Evolutionary conservation across 169 alveolate species (phyloP), one percentile per base, ranked within the genome.

Genomic region (Besnoitia besnoiti): DNA sequence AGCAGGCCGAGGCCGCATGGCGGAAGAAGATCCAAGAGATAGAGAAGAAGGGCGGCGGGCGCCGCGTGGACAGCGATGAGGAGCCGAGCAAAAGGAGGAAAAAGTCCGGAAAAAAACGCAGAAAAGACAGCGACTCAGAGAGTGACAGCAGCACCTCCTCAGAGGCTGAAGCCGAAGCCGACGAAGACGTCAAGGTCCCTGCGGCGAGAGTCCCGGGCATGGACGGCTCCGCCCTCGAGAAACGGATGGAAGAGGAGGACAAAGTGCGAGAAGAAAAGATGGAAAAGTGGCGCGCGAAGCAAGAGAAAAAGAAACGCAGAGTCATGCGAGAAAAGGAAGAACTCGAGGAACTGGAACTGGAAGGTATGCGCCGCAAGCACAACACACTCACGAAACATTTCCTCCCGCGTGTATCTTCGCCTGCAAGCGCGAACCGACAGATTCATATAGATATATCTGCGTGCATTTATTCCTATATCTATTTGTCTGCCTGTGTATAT

Each of bases 201-300:
- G 80, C 80, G 0, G 44, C 80, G 39, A 21, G 85, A 30, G 85
- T 44, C 46, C 85, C 85, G 19, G 85, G 85, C 30, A 42, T 77
- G 33, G 85, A 77, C 33, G 85, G 85, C 85, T 40, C 59, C 8
- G 46, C 14, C 16, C 85, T 77, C 7, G 85, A 77, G 30, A 44
- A 24, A 2, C 10, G 59, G 5, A 4, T 77, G 5, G 75, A 35
- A 33, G 75, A 82, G 33, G 47, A 82, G 39, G 42, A 30, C 62
- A 49, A 82, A 82, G 90, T 16, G 21, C 8, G 49, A 33, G 90
- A 82, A 39, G 47, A 82, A 49, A 30, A 39, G 46, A 44, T 30
- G 90, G 40, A 82, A 37, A 44, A 82, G 75, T 27, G 0, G 61
- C 37, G 40, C 37, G 87, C 5, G 35, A 77, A 77, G 59, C 50